Conservation (phyloP, 148 eudicot genomes). For the Rhododendron mucronatum region DNA sequence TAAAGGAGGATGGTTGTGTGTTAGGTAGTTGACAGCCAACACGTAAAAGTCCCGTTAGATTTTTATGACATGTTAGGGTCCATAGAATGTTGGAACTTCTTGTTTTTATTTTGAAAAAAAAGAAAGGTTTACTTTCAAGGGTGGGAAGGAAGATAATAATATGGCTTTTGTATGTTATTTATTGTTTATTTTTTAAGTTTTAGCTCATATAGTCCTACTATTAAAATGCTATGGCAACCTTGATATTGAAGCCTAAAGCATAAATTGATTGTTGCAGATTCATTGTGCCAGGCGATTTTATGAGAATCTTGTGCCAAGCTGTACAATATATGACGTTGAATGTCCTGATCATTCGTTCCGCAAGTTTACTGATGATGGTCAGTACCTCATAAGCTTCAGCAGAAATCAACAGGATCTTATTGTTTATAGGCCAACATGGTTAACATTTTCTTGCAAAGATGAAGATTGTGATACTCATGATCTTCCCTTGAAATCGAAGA, state of each 20-base stretch:
- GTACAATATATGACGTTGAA: constrained; percentile 78
- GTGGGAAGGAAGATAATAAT: not conserved
- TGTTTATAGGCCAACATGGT: constrained; percentile 85
- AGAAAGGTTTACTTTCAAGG: not conserved
- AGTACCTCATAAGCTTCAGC: constrained; percentile 78
- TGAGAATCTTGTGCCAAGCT: constrained; percentile 88
- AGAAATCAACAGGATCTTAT: constrained; percentile 81
- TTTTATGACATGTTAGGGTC: not conserved
- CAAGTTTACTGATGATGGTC: constrained; percentile 96
- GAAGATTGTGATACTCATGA: constrained; percentile 53
- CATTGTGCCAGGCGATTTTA: constrained; percentile 71
- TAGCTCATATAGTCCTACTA: not conserved
- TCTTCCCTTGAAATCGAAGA: constrained; percentile 63
- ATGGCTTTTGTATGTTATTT: not conserved
- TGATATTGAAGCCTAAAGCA: not conserved
- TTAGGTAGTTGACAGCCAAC: no score
- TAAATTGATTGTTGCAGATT: constrained; percentile 47
- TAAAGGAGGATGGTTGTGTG: no score
- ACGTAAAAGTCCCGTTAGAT: no score
- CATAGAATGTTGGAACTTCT: not conserved
- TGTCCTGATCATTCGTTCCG: constrained; percentile 88
- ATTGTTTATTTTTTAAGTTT: not conserved
- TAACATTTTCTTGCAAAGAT: constrained; percentile 71
- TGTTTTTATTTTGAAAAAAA: not conserved
- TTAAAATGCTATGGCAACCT: not conserved